phyloP scores from a whole-genome alignment of 306 rosid genomes.

The Quercus parvula region DNA sequence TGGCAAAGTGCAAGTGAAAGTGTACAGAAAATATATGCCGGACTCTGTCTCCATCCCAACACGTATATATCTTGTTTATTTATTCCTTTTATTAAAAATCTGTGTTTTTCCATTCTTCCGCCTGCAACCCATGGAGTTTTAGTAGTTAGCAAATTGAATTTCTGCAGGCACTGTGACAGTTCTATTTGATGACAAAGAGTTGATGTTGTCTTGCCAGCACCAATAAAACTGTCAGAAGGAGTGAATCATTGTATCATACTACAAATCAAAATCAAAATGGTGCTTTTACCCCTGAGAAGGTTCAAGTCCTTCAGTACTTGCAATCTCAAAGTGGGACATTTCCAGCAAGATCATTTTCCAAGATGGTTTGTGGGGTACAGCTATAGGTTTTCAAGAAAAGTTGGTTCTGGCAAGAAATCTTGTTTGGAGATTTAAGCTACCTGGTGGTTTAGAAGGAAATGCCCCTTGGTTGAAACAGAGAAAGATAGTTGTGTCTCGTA shows the following conservation, averaged over 20 bases:
- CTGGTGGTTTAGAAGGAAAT: neutral
- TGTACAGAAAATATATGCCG: no score
- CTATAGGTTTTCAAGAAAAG: constrained; percentile 9
- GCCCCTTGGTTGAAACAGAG: constrained; percentile 10
- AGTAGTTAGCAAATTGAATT: neutral
- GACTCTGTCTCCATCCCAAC: accelerated
- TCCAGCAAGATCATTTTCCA: neutral
- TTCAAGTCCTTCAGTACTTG: neutral
- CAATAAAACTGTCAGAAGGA: neutral
- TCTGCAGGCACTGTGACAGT: neutral
- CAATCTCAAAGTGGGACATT: constrained; percentile 9
- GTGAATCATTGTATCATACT: neutral
- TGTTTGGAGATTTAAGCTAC: constrained; percentile 1
- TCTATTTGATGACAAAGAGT: constrained; percentile 28
- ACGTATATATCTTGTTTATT: neutral
- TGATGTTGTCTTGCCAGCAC: constrained; percentile 6
- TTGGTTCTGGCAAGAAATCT: neutral
- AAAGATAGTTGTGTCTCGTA: constrained; percentile 18
- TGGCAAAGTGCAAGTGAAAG: no score
- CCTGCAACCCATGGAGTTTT: neutral
- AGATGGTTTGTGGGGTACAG: constrained; percentile 4
- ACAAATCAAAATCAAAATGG: neutral
- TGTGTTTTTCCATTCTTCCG: neutral
- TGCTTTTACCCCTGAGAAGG: constrained; percentile 3
- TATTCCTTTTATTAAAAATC: neutral